phyloP scores from a whole-genome alignment of 2,329 filamentous ascomycete species.

The Ustilaginoidea virens region DNA sequence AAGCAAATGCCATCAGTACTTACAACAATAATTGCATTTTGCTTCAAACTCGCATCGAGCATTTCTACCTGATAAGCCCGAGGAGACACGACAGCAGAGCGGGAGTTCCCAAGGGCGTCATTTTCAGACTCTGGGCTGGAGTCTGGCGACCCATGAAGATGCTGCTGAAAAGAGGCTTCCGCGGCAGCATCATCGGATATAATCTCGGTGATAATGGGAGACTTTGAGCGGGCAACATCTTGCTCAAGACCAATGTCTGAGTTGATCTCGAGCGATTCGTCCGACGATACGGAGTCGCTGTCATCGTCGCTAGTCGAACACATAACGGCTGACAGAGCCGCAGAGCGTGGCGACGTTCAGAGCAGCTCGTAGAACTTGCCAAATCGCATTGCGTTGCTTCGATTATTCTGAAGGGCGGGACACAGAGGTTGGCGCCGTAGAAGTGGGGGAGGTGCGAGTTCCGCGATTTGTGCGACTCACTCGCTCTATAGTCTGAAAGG shows the following conservation, averaged over 20 bases:
- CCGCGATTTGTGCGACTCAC: too few species aligned
- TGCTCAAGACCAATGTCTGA: not conserved
- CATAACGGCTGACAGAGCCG: conserved; percentile 2
- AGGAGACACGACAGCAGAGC: conserved; percentile 20
- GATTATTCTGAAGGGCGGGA: too few species aligned
- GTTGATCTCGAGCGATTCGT: conserved; percentile 1
- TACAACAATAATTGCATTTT: conserved; percentile 60
- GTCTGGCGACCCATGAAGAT: not conserved
- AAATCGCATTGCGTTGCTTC: too few species aligned
- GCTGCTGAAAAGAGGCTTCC: conserved; percentile 2
- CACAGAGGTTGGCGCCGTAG: too few species aligned
- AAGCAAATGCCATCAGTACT: conserved; percentile 9
- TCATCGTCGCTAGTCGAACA: conserved; percentile 1
- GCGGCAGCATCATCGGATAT: conserved; percentile 6
- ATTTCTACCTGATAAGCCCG: conserved; percentile 63
- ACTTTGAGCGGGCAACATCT: conserved; percentile 1
- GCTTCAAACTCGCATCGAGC: conserved; percentile 50
- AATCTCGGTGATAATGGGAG: conserved; percentile 7
- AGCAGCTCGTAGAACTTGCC: too few species aligned
- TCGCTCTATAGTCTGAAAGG: too few species aligned
- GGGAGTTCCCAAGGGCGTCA: conserved; percentile 1
- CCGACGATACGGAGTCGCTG: conserved; percentile 5
- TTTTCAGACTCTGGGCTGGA: conserved; percentile 1
- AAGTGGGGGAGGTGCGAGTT: too few species aligned
- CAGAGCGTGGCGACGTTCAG: not conserved